A percentile compares a stretch with the other conserved stretches of the same genome.
phyloP scores from a whole-genome alignment of 2,329 filamentous ascomycete genomes.

The Coniochaeta sp. region DNA sequence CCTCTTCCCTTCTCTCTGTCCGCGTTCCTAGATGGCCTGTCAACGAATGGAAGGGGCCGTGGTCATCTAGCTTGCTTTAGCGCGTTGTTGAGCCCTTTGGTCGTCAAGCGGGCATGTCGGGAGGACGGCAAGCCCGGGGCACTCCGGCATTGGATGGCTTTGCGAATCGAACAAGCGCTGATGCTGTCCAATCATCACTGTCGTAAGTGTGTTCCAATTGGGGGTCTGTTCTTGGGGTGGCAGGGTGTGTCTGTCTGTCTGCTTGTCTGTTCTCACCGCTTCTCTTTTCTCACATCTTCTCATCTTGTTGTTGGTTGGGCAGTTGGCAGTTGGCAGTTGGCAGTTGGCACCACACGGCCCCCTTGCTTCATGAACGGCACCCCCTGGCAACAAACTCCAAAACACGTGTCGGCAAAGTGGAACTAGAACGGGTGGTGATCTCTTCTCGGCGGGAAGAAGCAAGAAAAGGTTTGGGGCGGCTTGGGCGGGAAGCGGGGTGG shows the following conservation, averaged over 20 bases:
- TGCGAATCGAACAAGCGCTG: neutral
- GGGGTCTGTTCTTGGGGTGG: too few relatives aligned
- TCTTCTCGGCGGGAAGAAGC: constrained; percentile 1
- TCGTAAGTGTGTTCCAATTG: too few relatives aligned
- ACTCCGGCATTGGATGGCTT: neutral
- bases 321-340: too few relatives aligned
- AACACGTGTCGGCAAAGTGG: neutral
- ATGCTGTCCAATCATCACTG: neutral
- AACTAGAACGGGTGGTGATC: neutral
- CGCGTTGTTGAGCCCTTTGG: neutral
- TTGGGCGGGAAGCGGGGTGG: constrained; percentile 2
- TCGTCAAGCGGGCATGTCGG: neutral
- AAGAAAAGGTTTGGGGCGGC: neutral
- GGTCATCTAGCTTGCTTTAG: neutral
- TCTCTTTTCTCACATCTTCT: neutral
- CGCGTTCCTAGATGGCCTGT: neutral
- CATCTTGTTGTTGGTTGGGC: neutral
- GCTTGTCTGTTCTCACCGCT: neutral
- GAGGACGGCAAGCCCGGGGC: neutral
- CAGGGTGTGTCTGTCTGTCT: too few relatives aligned
- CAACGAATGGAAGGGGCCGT: neutral
- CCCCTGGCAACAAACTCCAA: neutral
- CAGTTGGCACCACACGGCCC: too few relatives aligned
- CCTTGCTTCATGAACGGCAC: neutral
- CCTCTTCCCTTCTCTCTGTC: neutral